A percentile compares a stretch with the other conserved stretches of the same genome.
phyloP scores from a whole-genome alignment of 129 eudicot species.

The Ambrosia artemisiifolia region DNA sequence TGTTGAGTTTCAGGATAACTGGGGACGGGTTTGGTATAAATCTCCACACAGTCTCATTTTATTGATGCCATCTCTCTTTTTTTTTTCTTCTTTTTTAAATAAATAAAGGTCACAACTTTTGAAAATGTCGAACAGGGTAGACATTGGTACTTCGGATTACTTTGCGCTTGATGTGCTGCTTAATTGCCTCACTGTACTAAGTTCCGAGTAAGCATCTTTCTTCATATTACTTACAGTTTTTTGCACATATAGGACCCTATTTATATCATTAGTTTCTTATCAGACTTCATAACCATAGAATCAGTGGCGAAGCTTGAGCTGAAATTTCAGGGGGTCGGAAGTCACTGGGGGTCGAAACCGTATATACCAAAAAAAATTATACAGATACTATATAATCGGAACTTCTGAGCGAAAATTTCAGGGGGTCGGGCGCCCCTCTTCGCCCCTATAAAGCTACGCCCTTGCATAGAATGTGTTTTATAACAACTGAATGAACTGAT shows the following conservation, averaged over 20 bases:
- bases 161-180: conserved; percentile 83
- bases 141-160: conserved; percentile 81
- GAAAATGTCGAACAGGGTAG: conserved; percentile 65
- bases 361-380: too few relatives aligned
- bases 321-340: too few relatives aligned
- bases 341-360: too few relatives aligned
- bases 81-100: neutral
- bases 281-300: too few relatives aligned
- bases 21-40: conserved; percentile 93
- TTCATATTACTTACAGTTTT: neutral
- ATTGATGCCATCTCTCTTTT: neutral
- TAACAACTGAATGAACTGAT: neutral
- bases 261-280: too few relatives aligned
- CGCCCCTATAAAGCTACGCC: too few relatives aligned
- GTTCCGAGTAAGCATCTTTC: conserved; percentile 80
- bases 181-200: conserved; percentile 75
- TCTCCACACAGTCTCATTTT: neutral
- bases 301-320: too few relatives aligned
- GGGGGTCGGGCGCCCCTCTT: too few relatives aligned
- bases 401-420: too few relatives aligned
- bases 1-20: conserved; percentile 90
- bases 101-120: neutral
- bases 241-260: too few relatives aligned
- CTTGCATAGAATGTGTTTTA: too few relatives aligned
- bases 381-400: too few relatives aligned